Conservation (phyloP, 768 basidiomycete species). For the Rhizopogon salebrosus region DNA sequence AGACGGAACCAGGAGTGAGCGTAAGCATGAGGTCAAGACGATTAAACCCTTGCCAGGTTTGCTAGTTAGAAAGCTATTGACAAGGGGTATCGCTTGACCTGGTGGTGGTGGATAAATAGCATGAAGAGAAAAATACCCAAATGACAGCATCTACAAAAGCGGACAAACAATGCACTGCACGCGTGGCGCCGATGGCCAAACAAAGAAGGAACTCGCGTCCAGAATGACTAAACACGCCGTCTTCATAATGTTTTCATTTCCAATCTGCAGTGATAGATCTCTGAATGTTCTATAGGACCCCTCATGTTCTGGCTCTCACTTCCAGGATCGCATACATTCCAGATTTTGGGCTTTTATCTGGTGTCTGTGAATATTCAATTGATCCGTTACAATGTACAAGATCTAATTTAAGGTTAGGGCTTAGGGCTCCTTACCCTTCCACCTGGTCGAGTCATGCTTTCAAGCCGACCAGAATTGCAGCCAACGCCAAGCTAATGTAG, state of each 20-base stretch:
- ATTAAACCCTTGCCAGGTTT: slow-evolving; percentile 34
- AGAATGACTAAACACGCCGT: slow-evolving; percentile 7
- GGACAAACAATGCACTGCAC: slow-evolving; percentile 28
- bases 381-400: background rate
- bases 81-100: slow-evolving; percentile 38
- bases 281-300: background rate
- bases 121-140: slow-evolving; percentile 33
- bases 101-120: slow-evolving; percentile 46
- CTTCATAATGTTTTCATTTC: slow-evolving; percentile 9
- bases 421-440: slow-evolving; percentile 14
- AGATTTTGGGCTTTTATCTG: background rate
- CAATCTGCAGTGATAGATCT: background rate
- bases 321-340: background rate
- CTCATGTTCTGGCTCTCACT: slow-evolving; percentile 4
- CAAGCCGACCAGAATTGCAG: background rate
- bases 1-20: slow-evolving; percentile 75
- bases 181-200: slow-evolving; percentile 7
- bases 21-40: slow-evolving; percentile 63
- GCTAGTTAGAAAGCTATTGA: slow-evolving; percentile 33
- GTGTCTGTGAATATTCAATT: background rate
- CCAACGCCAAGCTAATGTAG: background rate
- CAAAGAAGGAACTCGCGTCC: slow-evolving; percentile 1
- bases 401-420: slow-evolving; percentile 26
- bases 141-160: slow-evolving; percentile 23
- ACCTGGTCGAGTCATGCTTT: background rate